Base-by-base conservation (phyloP, 306 rosid genomes). In the Hippophae gyantsensis region DNA sequence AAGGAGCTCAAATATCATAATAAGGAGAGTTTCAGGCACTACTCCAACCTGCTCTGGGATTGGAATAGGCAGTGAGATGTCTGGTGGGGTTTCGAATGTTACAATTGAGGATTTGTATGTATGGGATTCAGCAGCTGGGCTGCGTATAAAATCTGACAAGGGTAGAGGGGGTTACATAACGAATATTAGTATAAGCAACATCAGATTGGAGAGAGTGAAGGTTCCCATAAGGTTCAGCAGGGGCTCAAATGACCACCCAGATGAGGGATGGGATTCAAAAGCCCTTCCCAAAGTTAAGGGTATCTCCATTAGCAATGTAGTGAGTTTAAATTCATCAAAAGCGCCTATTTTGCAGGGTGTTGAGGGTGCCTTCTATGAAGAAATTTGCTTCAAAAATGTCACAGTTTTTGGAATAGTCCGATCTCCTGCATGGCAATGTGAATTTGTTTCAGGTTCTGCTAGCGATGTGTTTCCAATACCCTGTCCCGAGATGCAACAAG, bases 31-130 rank as follows among this genome's bases (percentile, higher is more conserved):
- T 57, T 84, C 89, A 0, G 99, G 99, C 56, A 93, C 97, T 9
- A 93, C 95, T 14, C 97, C 99, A 10, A 93, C 95, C 32, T 88
- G 99, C 69, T 93, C 97, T 11, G 95, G 95, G 54, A 81, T 93
- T 1, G 99, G 97, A 77, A 86, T 93, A 73, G 99, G 99, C 9
- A 92, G 96, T 40, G 99, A 92, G 67, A 92, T 92, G 99, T 88
- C 97, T 4, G 95, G 99, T 45, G 99, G 99, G 61, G 77, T 88
- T 47, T 84, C 94, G 55, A 86, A 93, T 57, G 67, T 88, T 13
- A 80, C 69, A 45, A 79, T 93, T 7, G 89, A 88, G 73, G 65
- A 86, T 80, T 63, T 93, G 79, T 95, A 88, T 62, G 69, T 93
- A 58, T 84, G 97, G 97, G 70, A 93, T 71, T 93, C 90, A 7